Conservation (phyloP, 2,329 filamentous ascomycete genomes). For the Fusarium neocosmosporiellum region DNA sequence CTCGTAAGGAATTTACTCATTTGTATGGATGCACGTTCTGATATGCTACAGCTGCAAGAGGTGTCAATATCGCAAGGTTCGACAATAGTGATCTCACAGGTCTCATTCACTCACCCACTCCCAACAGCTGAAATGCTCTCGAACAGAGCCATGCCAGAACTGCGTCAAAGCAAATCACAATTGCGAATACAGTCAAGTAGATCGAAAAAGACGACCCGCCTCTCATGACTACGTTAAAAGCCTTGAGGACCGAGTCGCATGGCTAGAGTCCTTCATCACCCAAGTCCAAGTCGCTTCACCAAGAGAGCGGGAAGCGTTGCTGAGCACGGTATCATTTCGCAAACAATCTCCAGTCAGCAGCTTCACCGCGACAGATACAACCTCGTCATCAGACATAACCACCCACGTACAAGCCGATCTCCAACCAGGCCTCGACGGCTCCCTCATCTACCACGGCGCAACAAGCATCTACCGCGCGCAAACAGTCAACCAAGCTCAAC, state of each 20-base stretch:
- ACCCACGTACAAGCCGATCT: conserved; percentile 2
- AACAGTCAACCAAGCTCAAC: conserved; percentile 10
- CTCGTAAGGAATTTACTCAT: neutral
- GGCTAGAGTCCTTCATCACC: conserved; percentile 28
- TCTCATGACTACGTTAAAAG: conserved; percentile 37
- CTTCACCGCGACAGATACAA: neutral
- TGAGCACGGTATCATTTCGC: conserved; percentile 7
- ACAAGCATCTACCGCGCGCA: conserved; percentile 42
- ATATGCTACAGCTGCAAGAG: conserved; percentile 11
- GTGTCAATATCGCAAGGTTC: conserved; percentile 21
- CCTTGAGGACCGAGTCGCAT: conserved; percentile 35
- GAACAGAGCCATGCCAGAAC: conserved; percentile 21
- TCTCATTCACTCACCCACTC: neutral
- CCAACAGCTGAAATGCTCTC: conserved; percentile 17
- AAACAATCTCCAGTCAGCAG: neutral
- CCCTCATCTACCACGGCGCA: conserved; percentile 32
- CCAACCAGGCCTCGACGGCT: conserved; percentile 19
- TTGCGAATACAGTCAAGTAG: conserved; percentile 19
- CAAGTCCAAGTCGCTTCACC: conserved; percentile 13
- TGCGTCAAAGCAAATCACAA: conserved; percentile 5
- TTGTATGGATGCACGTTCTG: neutral
- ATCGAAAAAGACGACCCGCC: conserved; percentile 20
- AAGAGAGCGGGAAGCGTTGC: conserved; percentile 6
- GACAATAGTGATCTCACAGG: neutral
- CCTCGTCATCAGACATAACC: neutral